A percentile compares a stretch with the other conserved stretches of the same genome.
Conservation (phyloP, 768 basidiomycete species). For the Lactarius indigo region DNA sequence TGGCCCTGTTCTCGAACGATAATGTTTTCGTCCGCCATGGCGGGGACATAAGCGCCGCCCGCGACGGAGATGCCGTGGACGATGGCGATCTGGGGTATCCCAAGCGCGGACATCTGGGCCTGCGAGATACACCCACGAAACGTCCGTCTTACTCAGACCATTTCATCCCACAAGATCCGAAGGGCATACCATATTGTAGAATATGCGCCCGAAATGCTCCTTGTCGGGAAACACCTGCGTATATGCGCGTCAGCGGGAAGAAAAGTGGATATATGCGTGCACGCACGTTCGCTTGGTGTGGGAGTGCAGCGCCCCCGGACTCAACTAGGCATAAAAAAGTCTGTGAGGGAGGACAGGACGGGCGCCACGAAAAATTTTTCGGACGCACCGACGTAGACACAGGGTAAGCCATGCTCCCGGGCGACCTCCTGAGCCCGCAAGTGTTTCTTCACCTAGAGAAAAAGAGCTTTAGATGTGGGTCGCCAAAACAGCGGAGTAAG, state of each 20-base stretch:
- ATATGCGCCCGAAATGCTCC: conserved; percentile 94
- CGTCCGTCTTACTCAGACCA: conserved; percentile 2
- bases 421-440: conserved; percentile 92
- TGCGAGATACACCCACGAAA: conserved; percentile 28
- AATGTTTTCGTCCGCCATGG: conserved; percentile 94
- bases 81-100: conserved; percentile 87
- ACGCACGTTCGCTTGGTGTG: conserved; percentile 79
- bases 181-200: conserved; percentile 85
- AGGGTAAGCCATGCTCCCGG: conserved; percentile 84
- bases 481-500: background rate
- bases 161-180: background rate
- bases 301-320: conserved; percentile 89
- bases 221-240: conserved; percentile 83
- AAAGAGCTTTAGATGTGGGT: background rate
- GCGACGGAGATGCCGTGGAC: conserved; percentile 96
- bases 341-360: conserved; percentile 13
- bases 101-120: conserved; percentile 91
- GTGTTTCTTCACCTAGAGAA: conserved; percentile 83
- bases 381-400: conserved; percentile 81
- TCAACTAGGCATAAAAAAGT: conserved; percentile 54
- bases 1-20: conserved; percentile 89
- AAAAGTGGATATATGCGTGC: background rate
- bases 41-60: conserved; percentile 92
- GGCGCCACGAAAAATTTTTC: conserved; percentile 6
- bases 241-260: background rate